phyloP scores from a whole-genome alignment of 495 filamentous ascomycete species.

The Xylaria intraflava region DNA sequence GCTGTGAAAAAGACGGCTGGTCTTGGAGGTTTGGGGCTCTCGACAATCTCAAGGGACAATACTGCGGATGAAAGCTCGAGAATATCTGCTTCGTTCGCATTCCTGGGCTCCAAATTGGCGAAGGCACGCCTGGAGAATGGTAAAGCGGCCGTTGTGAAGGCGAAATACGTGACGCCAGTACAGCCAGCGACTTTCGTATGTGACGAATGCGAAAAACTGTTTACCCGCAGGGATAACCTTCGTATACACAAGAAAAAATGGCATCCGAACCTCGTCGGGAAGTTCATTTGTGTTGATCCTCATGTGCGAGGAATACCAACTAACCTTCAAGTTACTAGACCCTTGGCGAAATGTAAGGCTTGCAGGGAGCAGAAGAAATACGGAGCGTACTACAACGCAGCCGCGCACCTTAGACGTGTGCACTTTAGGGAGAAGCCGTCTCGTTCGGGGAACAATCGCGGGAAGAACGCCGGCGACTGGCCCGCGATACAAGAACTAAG shows the following conservation, averaged over 20 bases:
- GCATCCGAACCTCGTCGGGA: conserved; percentile 66
- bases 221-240: conserved; percentile 90
- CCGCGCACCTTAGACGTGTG: conserved; percentile 80
- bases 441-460: conserved; percentile 40
- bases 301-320: conserved; percentile 27
- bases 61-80: background rate
- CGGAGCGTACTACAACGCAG: conserved; percentile 91
- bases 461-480: conserved; percentile 75
- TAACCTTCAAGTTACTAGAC: conserved; percentile 48
- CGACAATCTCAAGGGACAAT: background rate
- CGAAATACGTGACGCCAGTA: conserved; percentile 63
- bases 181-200: conserved; percentile 74
- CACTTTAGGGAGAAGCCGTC: conserved; percentile 61
- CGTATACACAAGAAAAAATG: conserved; percentile 76
- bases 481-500: conserved; percentile 77
- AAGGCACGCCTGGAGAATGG: too few relatives aligned
- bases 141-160: conserved; percentile 57
- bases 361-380: conserved; percentile 75
- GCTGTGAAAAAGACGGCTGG: background rate
- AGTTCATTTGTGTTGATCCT: conserved; percentile 63
- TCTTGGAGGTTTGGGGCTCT: background rate
- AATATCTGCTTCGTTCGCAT: background rate
- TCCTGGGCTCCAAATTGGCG: too few relatives aligned
- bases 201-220: conserved; percentile 72
- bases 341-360: conserved; percentile 75